These are phyloP conservation scores for Calonectria pseudoreteaudii DNA, from an alignment of 2,329 filamentous ascomycete species.

Conservation along the genomic window DNA sequence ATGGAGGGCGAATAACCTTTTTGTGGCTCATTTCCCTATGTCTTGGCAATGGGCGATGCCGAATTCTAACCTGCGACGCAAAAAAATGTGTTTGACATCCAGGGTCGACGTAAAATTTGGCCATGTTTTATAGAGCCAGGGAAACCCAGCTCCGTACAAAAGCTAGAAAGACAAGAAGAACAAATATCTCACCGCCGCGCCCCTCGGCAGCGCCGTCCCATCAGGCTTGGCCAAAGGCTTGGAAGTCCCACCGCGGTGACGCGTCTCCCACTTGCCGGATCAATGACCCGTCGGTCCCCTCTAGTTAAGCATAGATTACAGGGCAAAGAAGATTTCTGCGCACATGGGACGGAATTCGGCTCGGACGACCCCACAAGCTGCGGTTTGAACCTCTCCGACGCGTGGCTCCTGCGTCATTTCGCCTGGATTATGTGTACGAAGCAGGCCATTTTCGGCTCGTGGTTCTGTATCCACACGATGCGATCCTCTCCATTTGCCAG, in stretches of 20 bases:
- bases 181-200: background rate
- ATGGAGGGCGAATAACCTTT: background rate
- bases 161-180: background rate
- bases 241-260: background rate
- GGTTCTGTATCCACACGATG: background rate
- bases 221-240: background rate
- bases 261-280: background rate
- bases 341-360: background rate
- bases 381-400: background rate
- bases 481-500: background rate
- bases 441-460: background rate
- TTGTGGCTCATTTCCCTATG: background rate
- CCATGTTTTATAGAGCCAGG: background rate
- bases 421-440: background rate
- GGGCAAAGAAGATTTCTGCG: background rate
- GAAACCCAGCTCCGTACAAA: background rate
- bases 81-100: background rate
- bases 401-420: conserved; percentile 2
- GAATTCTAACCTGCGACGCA: background rate
- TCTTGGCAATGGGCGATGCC: background rate
- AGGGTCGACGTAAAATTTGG: too few relatives aligned
- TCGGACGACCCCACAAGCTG: background rate
- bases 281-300: background rate
- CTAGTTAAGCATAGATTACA: background rate
- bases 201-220: background rate